phyloP scores from a whole-genome alignment of 2,329 filamentous ascomycete species.

The Colletotrichum orbiculare region DNA sequence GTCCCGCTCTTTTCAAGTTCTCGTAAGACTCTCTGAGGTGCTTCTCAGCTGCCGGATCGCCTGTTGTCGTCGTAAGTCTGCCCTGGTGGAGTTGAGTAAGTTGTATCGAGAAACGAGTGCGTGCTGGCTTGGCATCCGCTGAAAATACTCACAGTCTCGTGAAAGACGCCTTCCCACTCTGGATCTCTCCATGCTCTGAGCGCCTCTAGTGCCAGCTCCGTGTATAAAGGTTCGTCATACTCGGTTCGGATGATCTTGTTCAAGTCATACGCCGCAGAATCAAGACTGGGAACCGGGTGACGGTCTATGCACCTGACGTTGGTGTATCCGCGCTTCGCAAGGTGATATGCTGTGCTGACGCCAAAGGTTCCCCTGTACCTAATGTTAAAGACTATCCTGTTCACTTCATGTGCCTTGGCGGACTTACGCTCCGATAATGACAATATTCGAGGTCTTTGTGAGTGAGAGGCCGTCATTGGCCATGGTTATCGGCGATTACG shows the following conservation, averaged over 20 bases:
- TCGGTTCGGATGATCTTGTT: conserved; percentile 33
- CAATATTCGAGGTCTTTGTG: conserved; percentile 24
- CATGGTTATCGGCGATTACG: conserved; percentile 10
- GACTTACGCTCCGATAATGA: conserved; percentile 37
- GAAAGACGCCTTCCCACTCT: conserved; percentile 33
- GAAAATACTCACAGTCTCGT: conserved; percentile 30
- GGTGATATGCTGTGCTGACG: conserved; percentile 30
- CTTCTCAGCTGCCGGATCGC: conserved; percentile 19
- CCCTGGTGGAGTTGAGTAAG: conserved; percentile 11
- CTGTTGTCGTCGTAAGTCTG: conserved; percentile 32
- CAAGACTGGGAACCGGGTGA: conserved; percentile 27
- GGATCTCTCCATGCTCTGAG: conserved; percentile 28
- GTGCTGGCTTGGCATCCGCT: not conserved
- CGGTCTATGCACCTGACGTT: conserved; percentile 36
- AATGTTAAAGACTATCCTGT: too few relatives aligned
- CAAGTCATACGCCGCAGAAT: conserved; percentile 37
- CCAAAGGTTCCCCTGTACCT: conserved; percentile 21
- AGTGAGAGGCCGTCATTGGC: not conserved
- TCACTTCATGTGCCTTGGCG: not conserved
- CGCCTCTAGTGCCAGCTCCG: conserved; percentile 23
- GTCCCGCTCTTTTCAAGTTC: conserved; percentile 20
- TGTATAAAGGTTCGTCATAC: conserved; percentile 32
- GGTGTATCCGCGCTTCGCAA: conserved; percentile 37
- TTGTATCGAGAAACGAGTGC: not conserved
- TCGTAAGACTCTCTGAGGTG: conserved; percentile 34